These are phyloP conservation scores for Pyrenochaeta sp. DNA, from an alignment of 2,329 filamentous ascomycete species.

Conservation along the genomic window DNA sequence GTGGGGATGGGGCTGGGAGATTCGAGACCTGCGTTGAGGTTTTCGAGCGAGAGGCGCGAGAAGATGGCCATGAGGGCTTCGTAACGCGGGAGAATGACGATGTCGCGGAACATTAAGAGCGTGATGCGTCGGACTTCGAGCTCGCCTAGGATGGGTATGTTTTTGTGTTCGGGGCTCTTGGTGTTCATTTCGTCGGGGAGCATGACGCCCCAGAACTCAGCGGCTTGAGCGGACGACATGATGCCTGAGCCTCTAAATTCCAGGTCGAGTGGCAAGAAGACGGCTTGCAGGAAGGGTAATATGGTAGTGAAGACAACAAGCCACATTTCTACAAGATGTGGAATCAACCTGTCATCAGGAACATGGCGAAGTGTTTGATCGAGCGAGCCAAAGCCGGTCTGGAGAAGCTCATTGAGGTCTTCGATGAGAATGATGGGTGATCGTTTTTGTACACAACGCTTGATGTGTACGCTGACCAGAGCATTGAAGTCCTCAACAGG, in stretches of 20 bases:
- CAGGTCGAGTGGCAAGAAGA: slow-evolving; percentile 90
- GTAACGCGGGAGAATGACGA: slow-evolving; percentile 85
- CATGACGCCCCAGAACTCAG: slow-evolving; percentile 87
- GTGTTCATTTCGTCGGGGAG: slow-evolving; percentile 57
- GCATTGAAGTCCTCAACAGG: slow-evolving; percentile 85
- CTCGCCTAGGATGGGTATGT: slow-evolving; percentile 58
- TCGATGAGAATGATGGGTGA: slow-evolving; percentile 75
- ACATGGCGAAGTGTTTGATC: slow-evolving; percentile 82
- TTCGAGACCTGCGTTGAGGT: slow-evolving; percentile 58
- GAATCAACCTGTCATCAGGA: slow-evolving; percentile 87
- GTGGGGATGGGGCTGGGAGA: slow-evolving; percentile 34
- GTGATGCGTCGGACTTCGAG: slow-evolving; percentile 90
- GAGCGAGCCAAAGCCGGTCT: slow-evolving; percentile 84
- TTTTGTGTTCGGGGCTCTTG: slow-evolving; percentile 50
- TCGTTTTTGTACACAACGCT: slow-evolving; percentile 77
- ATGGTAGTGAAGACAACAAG: slow-evolving; percentile 89
- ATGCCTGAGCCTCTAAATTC: slow-evolving; percentile 90
- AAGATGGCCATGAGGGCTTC: slow-evolving; percentile 89
- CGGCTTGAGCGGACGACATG: slow-evolving; percentile 78
- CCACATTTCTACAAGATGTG: slow-evolving; percentile 92
- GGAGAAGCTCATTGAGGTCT: slow-evolving; percentile 75
- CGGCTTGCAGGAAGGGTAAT: slow-evolving; percentile 91
- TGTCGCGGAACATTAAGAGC: slow-evolving; percentile 86
- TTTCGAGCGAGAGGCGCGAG: slow-evolving; percentile 86
- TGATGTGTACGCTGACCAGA: slow-evolving; percentile 79